Conservation (phyloP, 108 stramenopile species). For the Licmophora abbreviata region DNA sequence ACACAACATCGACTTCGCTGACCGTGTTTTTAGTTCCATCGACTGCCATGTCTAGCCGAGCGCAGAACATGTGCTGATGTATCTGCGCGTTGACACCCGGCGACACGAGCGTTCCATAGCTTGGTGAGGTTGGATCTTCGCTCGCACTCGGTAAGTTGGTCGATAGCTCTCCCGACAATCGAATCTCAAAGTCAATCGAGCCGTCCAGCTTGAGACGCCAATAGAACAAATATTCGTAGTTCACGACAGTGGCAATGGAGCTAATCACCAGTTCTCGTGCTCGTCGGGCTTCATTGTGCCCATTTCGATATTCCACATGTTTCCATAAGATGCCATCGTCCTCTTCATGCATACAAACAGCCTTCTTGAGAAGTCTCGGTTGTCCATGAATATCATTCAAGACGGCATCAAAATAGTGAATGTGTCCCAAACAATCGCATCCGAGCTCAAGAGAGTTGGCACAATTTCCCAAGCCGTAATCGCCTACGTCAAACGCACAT, state of each 20-base stretch:
- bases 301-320: slow-evolving; percentile 71
- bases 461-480: slow-evolving; percentile 47
- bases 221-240: slow-evolving; percentile 69
- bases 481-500: slow-evolving; percentile 53
- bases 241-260: slow-evolving; percentile 67
- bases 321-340: slow-evolving; percentile 65
- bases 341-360: slow-evolving; percentile 78
- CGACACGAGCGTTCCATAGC: slow-evolving; percentile 45
- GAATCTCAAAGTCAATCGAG: slow-evolving; percentile 41
- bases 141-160: slow-evolving; percentile 45
- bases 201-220: slow-evolving; percentile 52
- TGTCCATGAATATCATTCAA: slow-evolving; percentile 34
- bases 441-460: slow-evolving; percentile 53
- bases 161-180: slow-evolving; percentile 51
- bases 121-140: slow-evolving; percentile 27
- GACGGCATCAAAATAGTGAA: slow-evolving; percentile 66
- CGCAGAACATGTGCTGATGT: slow-evolving; percentile 75
- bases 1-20: slow-evolving; percentile 37
- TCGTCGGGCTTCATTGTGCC: slow-evolving; percentile 60
- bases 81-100: slow-evolving; percentile 68
- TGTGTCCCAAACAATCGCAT: slow-evolving; percentile 69
- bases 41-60: slow-evolving; percentile 61
- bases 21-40: slow-evolving; percentile 47
- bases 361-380: slow-evolving; percentile 30
- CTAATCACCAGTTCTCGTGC: slow-evolving; percentile 47